Percentiles rank a stretch among this genome's conserved stretches.
phyloP scores from a whole-genome alignment of 139 green algal genomes.

The Chlorella vulgaris region DNA sequence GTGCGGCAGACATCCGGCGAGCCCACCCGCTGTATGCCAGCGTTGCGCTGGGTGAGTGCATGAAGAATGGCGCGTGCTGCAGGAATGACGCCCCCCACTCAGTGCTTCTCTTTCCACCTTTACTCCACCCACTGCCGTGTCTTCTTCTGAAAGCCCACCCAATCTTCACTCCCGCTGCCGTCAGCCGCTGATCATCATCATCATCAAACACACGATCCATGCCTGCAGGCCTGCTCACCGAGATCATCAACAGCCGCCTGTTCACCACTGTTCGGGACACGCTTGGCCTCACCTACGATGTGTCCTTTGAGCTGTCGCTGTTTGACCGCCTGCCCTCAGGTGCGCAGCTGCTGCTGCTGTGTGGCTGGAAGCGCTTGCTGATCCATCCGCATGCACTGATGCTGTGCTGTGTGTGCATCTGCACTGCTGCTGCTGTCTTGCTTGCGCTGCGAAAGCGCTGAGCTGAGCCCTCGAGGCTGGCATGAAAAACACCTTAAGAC shows the following conservation, averaged over 20 bases:
- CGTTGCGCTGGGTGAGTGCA: constrained; percentile 56
- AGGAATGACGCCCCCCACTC: neutral
- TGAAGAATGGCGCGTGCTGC: neutral
- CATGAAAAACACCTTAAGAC: no score
- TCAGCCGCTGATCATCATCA: no score
- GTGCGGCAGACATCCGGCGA: constrained; percentile 54
- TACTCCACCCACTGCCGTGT: neutral
- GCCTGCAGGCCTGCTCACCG: constrained; percentile 68
- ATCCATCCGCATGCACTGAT: no score
- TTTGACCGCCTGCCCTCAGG: constrained; percentile 70
- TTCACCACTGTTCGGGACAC: constrained; percentile 96
- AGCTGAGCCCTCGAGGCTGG: no score
- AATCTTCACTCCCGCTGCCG: neutral
- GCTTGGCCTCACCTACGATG: constrained; percentile 98
- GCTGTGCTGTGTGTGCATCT: neutral
- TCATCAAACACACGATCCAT: neutral
- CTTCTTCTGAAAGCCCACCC: neutral
- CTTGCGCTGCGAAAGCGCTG: no score
- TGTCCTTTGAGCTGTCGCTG: constrained; percentile 91
- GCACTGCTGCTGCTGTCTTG: no score
- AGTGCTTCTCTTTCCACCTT: neutral
- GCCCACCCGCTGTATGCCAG: constrained; percentile 89
- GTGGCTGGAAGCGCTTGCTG: no score
- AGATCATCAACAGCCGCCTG: constrained; percentile 96
- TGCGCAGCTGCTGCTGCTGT: no score